Percentiles rank a stretch among this genome's conserved stretches.
Evolutionary conservation across 148 eudicot genomes (phyloP).

Genomic region (Silene uniflora): DNA sequence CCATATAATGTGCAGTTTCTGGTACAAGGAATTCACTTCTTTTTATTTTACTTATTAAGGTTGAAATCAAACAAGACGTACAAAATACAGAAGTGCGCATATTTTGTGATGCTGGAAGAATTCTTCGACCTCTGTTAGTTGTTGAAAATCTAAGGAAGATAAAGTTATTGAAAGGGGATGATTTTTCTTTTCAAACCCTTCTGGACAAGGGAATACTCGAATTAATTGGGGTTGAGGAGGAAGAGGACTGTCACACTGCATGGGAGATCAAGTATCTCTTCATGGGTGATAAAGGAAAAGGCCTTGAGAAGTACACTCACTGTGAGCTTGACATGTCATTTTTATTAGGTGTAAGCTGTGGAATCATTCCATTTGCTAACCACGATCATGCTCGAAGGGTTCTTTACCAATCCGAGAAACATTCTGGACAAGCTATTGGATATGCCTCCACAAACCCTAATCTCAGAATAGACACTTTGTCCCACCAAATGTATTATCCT

Average conservation of each 20-base stretch:
- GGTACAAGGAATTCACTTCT: neutral
- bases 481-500: conserved; percentile 83
- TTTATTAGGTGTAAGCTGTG: conserved; percentile 79
- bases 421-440: conserved; percentile 93
- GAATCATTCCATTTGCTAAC: conserved; percentile 81
- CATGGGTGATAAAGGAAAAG: conserved; percentile 37
- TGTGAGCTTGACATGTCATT: conserved; percentile 92
- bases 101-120: conserved; percentile 86
- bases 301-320: conserved; percentile 59
- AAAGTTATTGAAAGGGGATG: conserved; percentile 57
- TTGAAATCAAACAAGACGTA: conserved; percentile 77
- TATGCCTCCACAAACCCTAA: conserved; percentile 71
- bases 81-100: conserved; percentile 73
- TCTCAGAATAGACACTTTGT: conserved; percentile 69
- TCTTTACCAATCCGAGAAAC: conserved; percentile 87
- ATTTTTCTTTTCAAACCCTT: conserved; percentile 58
- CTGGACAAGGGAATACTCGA: conserved; percentile 74
- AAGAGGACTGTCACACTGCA: conserved; percentile 85
- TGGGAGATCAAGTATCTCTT: conserved; percentile 81
- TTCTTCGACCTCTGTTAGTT: conserved; percentile 82
- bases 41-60: conserved; percentile 31
- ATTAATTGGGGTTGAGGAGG: conserved; percentile 84
- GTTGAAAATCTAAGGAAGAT: conserved; percentile 64
- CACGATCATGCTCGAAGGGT: conserved; percentile 94
- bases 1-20: neutral